Conservation (phyloP, 106 monocot genomes). For the Dendrobium huoshanense region DNA sequence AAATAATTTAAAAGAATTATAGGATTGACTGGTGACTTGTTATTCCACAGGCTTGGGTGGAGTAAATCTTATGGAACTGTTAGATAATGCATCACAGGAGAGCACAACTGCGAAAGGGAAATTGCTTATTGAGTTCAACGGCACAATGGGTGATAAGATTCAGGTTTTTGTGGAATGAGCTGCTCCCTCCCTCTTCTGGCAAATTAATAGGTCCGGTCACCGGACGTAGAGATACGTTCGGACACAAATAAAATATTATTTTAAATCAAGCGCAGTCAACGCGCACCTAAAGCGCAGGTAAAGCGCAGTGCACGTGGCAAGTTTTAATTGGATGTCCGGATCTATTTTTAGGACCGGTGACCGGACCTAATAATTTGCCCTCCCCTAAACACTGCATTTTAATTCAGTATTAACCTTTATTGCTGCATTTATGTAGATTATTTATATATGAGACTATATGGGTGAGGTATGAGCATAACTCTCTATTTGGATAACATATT, state of each 20-base stretch:
- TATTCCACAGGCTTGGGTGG: slow-evolving; percentile 60
- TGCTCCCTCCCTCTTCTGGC: not conserved
- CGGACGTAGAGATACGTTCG: too few relatives aligned
- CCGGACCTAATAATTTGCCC: too few relatives aligned
- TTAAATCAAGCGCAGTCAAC: too few relatives aligned
- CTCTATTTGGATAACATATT: too few relatives aligned
- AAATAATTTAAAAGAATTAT: not conserved
- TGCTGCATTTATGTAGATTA: too few relatives aligned
- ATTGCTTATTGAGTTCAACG: slow-evolving; percentile 64
- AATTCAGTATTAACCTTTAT: too few relatives aligned
- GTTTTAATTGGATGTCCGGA: too few relatives aligned
- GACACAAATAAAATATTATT: too few relatives aligned
- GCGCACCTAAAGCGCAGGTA: too few relatives aligned
- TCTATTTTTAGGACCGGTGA: too few relatives aligned
- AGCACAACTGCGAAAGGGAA: slow-evolving; percentile 46
- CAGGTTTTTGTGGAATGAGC: slow-evolving; percentile 79
- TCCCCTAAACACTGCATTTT: not conserved
- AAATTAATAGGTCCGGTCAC: too few relatives aligned
- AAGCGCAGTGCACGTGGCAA: too few relatives aligned
- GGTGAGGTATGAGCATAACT: not conserved
- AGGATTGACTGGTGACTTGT: not conserved
- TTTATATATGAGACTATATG: not conserved
- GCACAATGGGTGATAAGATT: slow-evolving; percentile 85
- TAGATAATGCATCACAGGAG: slow-evolving; percentile 50
- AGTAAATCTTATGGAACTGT: slow-evolving; percentile 61